Evolutionary conservation across 1,284 basidiomycete genomes (phyloP), one percentile per base, ranked within the genome.

Genomic region (Leccinum subfulvum): DNA sequence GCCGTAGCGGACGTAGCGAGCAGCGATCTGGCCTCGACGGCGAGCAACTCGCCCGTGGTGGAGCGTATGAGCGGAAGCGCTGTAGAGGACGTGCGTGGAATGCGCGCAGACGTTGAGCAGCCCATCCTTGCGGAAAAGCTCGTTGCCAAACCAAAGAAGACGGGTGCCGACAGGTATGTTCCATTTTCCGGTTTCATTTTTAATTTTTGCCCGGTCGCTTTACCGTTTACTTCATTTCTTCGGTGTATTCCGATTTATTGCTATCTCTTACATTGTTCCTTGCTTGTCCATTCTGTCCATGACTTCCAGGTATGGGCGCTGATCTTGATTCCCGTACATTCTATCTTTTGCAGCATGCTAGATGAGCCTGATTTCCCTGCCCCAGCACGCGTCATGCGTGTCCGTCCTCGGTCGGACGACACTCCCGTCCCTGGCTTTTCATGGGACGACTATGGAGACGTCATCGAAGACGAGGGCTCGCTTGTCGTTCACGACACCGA

Each of bases 401-500:
- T 90, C 2, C 80, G 80, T 63, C 83, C 89, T 5, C 73, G 68
- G 4, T 75, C 83, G 14, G 80, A 79, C 58, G 85, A 89, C 62
- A 76, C 80, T 52, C 87, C 88, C 16, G 85, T 83, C 4, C 74
- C 79, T 11, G 88, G 88, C 0, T 89, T 87, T 73, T 84, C 87
- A 0, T 90, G 88, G 89, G 86, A 77, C 0, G 89, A 91, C 76
- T 91, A 91, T 68, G 90, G 91, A 62, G 87, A 90, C 61, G 84
- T 86, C 21, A 80, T 82, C 58, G 78, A 79, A 49, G 76, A 76
- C 47, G 21, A 51, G 3, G 74, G 78, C 11, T 64, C 68, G 35
- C 77, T 75, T 6, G 76, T 11, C 18, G 11, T 75, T 23, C 81
- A 84, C 59, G 84, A 86, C 62, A 51, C 47, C 13, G 47, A 51